Percentiles rank a stretch among this genome's conserved stretches.
Evolutionary conservation across 148 eudicot genomes (phyloP).

Genomic region (Rhododendron ovatum): DNA sequence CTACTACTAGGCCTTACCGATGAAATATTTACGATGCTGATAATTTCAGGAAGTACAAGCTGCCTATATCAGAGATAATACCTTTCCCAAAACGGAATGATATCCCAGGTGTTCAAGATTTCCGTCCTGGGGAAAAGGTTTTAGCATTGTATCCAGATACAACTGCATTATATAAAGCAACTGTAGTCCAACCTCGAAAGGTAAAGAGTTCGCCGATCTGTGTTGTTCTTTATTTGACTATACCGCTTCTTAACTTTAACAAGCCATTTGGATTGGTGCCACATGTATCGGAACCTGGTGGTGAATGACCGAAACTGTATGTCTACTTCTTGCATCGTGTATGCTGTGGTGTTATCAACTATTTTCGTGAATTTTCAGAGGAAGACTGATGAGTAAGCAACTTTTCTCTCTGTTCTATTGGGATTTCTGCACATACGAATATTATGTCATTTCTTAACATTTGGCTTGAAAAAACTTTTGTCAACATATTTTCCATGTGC

Average conservation of each 20-base stretch:
- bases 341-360: slow-evolving; percentile 11
- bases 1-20: not conserved
- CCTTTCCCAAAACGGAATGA: slow-evolving; percentile 86
- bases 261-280: not conserved
- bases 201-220: slow-evolving; percentile 26
- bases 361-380: slow-evolving; percentile 44
- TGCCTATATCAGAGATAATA: slow-evolving; percentile 74
- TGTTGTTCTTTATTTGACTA: not conserved
- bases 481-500: not conserved
- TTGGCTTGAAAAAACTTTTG: not conserved
- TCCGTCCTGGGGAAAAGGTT: slow-evolving; percentile 74
- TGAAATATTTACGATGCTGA: not conserved
- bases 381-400: slow-evolving; percentile 89
- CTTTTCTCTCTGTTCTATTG: slow-evolving; percentile 2
- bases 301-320: slow-evolving; percentile 7
- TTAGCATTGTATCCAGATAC: slow-evolving; percentile 93
- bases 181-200: slow-evolving; percentile 75
- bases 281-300: not conserved
- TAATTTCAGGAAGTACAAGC: slow-evolving; percentile 69
- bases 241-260: not conserved
- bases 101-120: slow-evolving; percentile 61
- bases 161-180: slow-evolving; percentile 92
- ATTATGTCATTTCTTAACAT: not conserved
- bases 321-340: slow-evolving; percentile 19
- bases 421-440: not conserved